Evolutionary conservation across 345 rosid species (phyloP), one percentile per base, ranked within the genome.

Genomic region (Anacardium occidentale): DNA sequence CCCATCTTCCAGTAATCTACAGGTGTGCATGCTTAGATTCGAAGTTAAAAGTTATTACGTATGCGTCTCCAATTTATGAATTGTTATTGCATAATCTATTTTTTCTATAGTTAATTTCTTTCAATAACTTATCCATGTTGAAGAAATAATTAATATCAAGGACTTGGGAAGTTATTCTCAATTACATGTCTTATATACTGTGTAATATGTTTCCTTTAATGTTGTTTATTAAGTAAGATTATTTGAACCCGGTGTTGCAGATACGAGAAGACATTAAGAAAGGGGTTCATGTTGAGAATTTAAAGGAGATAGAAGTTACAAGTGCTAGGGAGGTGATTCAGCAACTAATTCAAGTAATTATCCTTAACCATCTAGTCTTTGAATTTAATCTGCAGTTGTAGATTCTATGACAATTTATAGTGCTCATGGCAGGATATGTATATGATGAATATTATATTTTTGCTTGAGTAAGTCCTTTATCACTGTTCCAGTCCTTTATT

Each of bases 271-370:
- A 96, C 75, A 85, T 77, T 37, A 96, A 86, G 85, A 93, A 90
- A 84, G 99, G 98, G 56, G 85, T 96, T 66, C 82, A 96, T 80
- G 99, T 96, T 44, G 99, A 96, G 76, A 93, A 89, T 80, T 84
- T 93, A 6, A 96, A 87, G 86, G 99, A 96, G 87, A 83, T 88
- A 68, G 97, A 91, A 82, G 99, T 96, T 54, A 76, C 87, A 57
- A 86, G 89, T 86, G 92, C 97, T 42, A 81, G 96, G 62, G 99
- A 96, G 81, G 93, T 87, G 70, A 85, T 96, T 76, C 97, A 93
- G 65, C 98, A 91, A 77, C 87, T 96, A 48, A 77, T 96, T 85
- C 92, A 85, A 87, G 99, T 93, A 79, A 20, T 62, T 29, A 17
- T 72, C 62, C 22, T 40, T 0, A 0, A 10, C 6, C 10, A 25